Conservation (phyloP, 371 early-diverging fungal species). For the Caulochytrium protostelioides region DNA sequence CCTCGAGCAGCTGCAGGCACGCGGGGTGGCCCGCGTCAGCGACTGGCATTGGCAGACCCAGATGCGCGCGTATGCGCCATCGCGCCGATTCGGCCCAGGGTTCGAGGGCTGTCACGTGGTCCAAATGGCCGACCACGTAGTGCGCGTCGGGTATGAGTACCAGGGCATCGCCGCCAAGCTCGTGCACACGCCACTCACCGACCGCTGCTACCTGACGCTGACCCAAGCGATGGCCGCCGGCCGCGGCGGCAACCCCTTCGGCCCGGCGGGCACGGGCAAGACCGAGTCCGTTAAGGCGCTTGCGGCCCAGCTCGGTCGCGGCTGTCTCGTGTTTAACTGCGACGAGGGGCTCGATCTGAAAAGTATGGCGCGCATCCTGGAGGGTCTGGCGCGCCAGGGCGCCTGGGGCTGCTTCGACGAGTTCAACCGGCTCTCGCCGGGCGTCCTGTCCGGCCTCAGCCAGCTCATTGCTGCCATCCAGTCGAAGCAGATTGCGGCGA, state of each 20-base stretch:
- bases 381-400: conserved; percentile 29
- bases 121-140: conserved; percentile 18
- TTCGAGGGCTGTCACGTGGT: no score
- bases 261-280: conserved; percentile 31
- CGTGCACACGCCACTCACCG: conserved; percentile 30
- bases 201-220: conserved; percentile 29
- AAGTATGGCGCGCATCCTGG: conserved; percentile 29
- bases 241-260: conserved; percentile 34
- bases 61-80: conserved; percentile 15
- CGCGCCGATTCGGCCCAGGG: no score
- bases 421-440: conserved; percentile 35
- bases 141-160: conserved; percentile 30
- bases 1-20: conserved; percentile 13
- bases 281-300: conserved; percentile 34
- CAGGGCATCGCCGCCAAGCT: conserved; percentile 29
- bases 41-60: conserved; percentile 27
- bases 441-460: conserved; percentile 28
- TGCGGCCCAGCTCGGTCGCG: conserved; percentile 26
- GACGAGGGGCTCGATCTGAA: conserved; percentile 35
- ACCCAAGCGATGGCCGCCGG: conserved; percentile 31
- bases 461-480: conserved; percentile 33
- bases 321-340: conserved; percentile 37
- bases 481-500: conserved; percentile 2
- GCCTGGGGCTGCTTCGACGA: conserved; percentile 49
- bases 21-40: conserved; percentile 3